These are phyloP conservation scores for Leishmania lainsoni DNA, from an alignment of 208 protist species.

Conservation along the genomic window DNA sequence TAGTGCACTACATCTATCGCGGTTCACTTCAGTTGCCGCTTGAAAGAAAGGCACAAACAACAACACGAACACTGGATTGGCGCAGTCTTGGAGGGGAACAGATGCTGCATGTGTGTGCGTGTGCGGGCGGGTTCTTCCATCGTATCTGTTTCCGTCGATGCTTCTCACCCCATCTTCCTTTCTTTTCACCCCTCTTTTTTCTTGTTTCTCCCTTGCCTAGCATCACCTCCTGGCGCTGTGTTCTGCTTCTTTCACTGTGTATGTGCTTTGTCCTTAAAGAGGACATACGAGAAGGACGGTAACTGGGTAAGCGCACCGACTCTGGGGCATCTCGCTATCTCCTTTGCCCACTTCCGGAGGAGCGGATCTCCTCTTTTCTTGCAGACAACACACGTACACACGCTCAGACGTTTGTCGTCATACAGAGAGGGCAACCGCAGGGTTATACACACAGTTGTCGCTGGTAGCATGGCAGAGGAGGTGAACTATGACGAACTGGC, in stretches of 20 bases:
- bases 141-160: not conserved
- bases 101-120: not conserved
- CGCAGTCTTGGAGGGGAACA: not conserved
- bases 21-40: not conserved
- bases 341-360: not conserved
- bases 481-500: slow-evolving; percentile 77
- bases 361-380: not conserved
- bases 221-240: not conserved
- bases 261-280: not conserved
- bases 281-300: slow-evolving; percentile 9
- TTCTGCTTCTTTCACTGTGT: not conserved
- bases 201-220: not conserved
- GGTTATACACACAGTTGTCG: not conserved
- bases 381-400: not conserved
- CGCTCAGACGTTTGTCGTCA: not conserved
- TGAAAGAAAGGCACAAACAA: not conserved
- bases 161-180: not conserved
- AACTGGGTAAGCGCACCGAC: not conserved
- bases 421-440: not conserved
- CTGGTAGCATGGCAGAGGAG: slow-evolving; percentile 56
- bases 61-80: not conserved
- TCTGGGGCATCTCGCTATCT: not conserved
- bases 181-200: not conserved
- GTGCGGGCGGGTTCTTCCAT: not conserved
- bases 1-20: not conserved